Percentiles rank a stretch among this genome's conserved stretches.
These are phyloP conservation scores for Suaeda aralocaspica DNA, from an alignment of 148 eudicot species.

Conservation along the genomic window DNA sequence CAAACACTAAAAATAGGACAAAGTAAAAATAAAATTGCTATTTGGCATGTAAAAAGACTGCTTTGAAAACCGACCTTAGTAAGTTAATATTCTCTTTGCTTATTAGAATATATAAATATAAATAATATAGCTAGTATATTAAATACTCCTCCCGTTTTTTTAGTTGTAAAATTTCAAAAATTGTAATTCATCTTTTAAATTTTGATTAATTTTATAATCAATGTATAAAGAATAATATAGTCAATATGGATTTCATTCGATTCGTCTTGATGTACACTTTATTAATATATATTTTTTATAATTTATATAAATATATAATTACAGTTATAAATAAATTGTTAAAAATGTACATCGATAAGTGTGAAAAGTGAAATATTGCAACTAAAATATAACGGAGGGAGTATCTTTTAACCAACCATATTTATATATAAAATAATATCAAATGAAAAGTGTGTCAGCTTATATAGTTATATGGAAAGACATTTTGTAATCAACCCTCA, in stretches of 20 bases:
- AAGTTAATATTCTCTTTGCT: slow-evolving; percentile 12
- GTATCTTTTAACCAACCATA: background rate
- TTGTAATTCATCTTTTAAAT: too few species aligned
- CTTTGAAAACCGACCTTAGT: slow-evolving; percentile 13
- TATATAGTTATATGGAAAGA: slow-evolving; percentile 8
- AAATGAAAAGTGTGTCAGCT: slow-evolving; percentile 14
- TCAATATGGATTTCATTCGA: too few species aligned
- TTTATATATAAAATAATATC: background rate
- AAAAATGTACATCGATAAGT: too few species aligned
- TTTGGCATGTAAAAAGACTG: slow-evolving; percentile 1
- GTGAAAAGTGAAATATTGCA: too few species aligned
- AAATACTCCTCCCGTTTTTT: background rate
- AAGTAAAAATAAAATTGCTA: background rate
- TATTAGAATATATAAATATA: background rate
- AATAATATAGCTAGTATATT: background rate
- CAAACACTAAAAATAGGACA: too few species aligned
- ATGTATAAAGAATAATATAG: too few species aligned
- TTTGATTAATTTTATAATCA: too few species aligned
- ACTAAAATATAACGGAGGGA: too few species aligned
- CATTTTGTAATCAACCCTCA: slow-evolving; percentile 23
- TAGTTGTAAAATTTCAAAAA: background rate
- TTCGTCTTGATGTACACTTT: too few species aligned
- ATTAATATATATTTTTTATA: too few species aligned
- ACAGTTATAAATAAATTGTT: too few species aligned
- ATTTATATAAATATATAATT: too few species aligned